phyloP scores from a whole-genome alignment of 2,329 filamentous ascomycete genomes.

The Pseudogymnoascus sp. region DNA sequence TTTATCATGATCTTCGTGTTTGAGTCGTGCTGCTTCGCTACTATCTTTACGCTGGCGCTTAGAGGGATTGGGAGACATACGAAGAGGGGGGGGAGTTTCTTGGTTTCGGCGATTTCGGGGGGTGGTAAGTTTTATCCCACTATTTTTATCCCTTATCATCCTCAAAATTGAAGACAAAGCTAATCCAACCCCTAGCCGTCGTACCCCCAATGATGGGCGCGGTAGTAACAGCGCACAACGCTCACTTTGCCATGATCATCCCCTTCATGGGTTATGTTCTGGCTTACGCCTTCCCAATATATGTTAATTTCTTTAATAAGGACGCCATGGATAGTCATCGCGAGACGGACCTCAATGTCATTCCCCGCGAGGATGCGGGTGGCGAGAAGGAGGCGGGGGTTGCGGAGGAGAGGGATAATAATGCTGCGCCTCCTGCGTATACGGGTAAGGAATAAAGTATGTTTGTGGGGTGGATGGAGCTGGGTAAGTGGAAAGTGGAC shows the following conservation, averaged over 20 bases:
- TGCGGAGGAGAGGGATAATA: not conserved
- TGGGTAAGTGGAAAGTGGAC: too few species aligned
- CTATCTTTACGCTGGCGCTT: conserved; percentile 46
- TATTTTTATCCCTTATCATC: not conserved
- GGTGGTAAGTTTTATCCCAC: conserved; percentile 30
- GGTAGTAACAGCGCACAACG: conserved; percentile 47
- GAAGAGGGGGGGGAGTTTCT: conserved; percentile 42
- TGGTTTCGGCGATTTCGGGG: conserved; percentile 43
- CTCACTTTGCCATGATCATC: not conserved
- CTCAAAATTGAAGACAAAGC: not conserved
- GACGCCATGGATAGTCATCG: conserved; percentile 20
- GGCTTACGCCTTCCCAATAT: conserved; percentile 9
- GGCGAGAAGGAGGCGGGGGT: not conserved
- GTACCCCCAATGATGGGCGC: conserved; percentile 64
- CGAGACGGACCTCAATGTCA: not conserved
- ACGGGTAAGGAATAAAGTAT: not conserved
- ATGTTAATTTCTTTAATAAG: conserved; percentile 16
- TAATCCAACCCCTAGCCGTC: conserved; percentile 31
- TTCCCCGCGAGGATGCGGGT: not conserved
- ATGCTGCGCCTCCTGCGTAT: not conserved
- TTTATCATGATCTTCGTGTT: conserved; percentile 46
- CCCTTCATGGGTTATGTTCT: conserved; percentile 17
- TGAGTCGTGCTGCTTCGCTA: conserved; percentile 46
- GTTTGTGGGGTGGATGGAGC: not conserved
- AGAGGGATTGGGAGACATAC: conserved; percentile 44